Conservation (phyloP, 352 stramenopile genomes). For the Pythium plurisporium region DNA sequence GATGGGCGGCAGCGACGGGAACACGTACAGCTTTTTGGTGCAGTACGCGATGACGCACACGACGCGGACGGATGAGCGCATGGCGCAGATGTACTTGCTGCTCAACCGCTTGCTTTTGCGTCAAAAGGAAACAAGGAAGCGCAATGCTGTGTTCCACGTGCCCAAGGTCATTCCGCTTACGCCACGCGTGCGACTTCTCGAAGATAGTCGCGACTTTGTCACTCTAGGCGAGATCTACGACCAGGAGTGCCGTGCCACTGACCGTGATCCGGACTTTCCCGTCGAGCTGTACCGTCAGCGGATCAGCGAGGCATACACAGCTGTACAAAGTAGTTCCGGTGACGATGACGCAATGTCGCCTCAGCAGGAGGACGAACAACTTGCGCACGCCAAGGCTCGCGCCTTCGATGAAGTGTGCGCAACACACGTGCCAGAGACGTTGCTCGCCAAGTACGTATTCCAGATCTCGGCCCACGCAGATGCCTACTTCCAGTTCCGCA, state of each 20-base stretch:
- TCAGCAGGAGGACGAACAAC: slow-evolving; percentile 59
- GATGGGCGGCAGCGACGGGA: slow-evolving; percentile 87
- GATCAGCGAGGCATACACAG: slow-evolving; percentile 70
- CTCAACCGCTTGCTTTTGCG: slow-evolving; percentile 81
- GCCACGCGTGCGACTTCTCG: slow-evolving; percentile 81
- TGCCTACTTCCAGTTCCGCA: slow-evolving; percentile 84
- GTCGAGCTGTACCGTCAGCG: slow-evolving; percentile 76
- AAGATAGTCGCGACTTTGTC: slow-evolving; percentile 83
- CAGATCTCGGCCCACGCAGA: slow-evolving; percentile 67
- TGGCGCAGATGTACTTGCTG: slow-evolving; percentile 92
- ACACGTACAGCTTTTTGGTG: slow-evolving; percentile 89
- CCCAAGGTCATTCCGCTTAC: slow-evolving; percentile 92
- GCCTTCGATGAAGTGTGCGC: slow-evolving; percentile 83
- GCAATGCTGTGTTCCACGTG: slow-evolving; percentile 87
- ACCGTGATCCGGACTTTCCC: slow-evolving; percentile 72
- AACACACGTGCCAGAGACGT: slow-evolving; percentile 72
- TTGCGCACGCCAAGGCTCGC: slow-evolving; percentile 52
- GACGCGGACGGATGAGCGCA: slow-evolving; percentile 91
- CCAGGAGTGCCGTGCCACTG: slow-evolving; percentile 56
- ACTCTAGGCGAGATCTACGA: slow-evolving; percentile 88
- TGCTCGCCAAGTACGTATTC: slow-evolving; percentile 85
- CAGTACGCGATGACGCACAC: slow-evolving; percentile 93
- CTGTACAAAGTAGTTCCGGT: slow-evolving; percentile 32
- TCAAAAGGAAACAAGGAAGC: slow-evolving; percentile 86
- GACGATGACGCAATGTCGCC: slow-evolving; percentile 12